These are phyloP conservation scores for Spizellomyces punctatus DNA, from an alignment of 192 early-diverging fungal genomes.

Conservation along the genomic window DNA sequence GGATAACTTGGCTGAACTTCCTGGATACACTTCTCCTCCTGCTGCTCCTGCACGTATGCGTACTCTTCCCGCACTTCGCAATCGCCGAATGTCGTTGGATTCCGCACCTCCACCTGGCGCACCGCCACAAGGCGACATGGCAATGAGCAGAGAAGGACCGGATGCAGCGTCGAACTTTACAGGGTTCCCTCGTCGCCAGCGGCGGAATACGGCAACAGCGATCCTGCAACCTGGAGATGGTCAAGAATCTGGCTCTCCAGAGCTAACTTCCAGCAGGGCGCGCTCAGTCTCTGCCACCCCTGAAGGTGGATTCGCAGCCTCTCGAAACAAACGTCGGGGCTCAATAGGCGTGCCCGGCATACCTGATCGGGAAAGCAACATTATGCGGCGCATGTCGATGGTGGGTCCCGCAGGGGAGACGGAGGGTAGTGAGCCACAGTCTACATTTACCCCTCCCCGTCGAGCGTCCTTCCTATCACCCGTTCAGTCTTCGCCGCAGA, in stretches of 20 bases:
- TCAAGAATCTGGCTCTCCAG: background rate
- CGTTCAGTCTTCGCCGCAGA: background rate
- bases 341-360: background rate
- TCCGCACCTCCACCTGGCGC: background rate
- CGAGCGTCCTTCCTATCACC: conserved; percentile 7
- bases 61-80: background rate
- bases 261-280: background rate
- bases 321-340: background rate
- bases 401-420: conserved; percentile 36
- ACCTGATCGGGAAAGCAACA: conserved; percentile 22
- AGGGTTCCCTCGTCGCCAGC: background rate
- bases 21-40: background rate
- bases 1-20: conserved; percentile 17
- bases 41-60: too few relatives aligned
- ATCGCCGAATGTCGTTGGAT: background rate
- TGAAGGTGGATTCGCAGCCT: conserved; percentile 1
- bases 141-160: background rate
- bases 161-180: background rate
- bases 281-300: conserved; percentile 25
- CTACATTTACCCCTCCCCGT: background rate
- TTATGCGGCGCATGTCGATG: conserved; percentile 49
- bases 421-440: background rate
- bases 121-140: background rate
- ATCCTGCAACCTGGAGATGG: background rate
- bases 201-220: background rate